Base-by-base conservation (phyloP, 257 asterid species). In the Parsonsia alboflavescens region DNA sequence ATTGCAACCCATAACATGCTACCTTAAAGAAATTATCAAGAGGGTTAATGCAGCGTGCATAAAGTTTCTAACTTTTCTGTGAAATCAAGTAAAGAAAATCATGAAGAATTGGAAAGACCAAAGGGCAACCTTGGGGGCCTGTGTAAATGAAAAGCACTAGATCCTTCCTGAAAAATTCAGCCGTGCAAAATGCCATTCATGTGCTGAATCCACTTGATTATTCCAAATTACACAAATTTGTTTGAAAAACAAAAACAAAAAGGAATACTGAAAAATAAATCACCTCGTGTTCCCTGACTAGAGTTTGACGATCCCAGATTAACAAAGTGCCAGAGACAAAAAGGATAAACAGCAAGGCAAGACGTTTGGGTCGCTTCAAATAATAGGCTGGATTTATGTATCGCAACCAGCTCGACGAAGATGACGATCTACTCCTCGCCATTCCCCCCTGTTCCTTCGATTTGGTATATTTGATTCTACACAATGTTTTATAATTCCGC, bases 301-400 rank as follows among this genome's bases (percentile, higher is more conserved):
- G 84, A 75, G 98, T 87, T 68, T 92, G 99, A 7, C 99, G 97
- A 88, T 95, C 98, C 98, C 96, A 95, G 61, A 95, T 82, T 74
- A 91, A 79, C 52, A 91, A 84, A 80, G 88, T 81, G 45, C 78
- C 85, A 67, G 64, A 76, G 67, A 95, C 93, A 77, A 92, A 92
- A 3, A 87, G 36, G 50, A 92, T 76, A 79, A 95, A 84, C 19
- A 95, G 87, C 82, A 86, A 74, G 21, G 98, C 96, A 48, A 95
- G 86, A 68, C 96, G 96, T 82, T 91, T 93, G 12, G 99, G 99
- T 21, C 98, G 88, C 90, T 89, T 92, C 85, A 95, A 68, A 77
- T 95, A 95, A 89, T 92, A 92, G 5, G 90, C 91, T 33, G 98
- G 99, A 84, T 91, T 92, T 53, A 88, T 61, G 76, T 86, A 84